Conservation (phyloP, 345 rosid genomes). For the Corchorus capsularis region DNA sequence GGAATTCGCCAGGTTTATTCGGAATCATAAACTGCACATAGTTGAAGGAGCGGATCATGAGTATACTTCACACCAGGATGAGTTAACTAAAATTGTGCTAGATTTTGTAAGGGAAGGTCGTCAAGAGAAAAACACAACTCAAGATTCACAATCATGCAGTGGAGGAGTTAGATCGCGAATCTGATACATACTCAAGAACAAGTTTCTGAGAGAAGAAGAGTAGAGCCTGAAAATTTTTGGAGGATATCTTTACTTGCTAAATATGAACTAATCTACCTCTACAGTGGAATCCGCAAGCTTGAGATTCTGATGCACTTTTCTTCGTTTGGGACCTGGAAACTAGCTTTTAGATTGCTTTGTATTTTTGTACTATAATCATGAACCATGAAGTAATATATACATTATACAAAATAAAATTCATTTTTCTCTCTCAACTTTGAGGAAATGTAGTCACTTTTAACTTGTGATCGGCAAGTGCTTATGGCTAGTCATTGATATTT, state of each 20-base stretch:
- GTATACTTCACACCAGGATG: conserved; percentile 65
- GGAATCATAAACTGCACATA: conserved; percentile 59
- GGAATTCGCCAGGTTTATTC: conserved; percentile 63
- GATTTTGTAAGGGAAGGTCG: conserved; percentile 46
- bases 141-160: neutral
- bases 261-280: neutral
- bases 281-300: neutral
- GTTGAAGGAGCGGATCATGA: conserved; percentile 90
- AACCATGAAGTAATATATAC: no score
- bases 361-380: neutral
- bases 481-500: neutral
- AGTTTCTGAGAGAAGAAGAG: neutral
- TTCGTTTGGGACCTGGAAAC: neutral
- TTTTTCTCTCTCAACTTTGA: neutral
- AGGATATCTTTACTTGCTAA: neutral
- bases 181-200: conserved; percentile 19
- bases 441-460: neutral
- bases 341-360: neutral
- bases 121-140: conserved; percentile 13
- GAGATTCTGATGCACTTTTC: neutral
- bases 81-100: conserved; percentile 50
- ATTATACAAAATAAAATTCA: neutral
- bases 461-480: neutral
- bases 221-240: neutral
- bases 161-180: conserved; percentile 20